These are phyloP conservation scores for Aspergillus brunneoviolaceus DNA, from an alignment of 2,329 filamentous ascomycete genomes.

Conservation along the genomic window DNA sequence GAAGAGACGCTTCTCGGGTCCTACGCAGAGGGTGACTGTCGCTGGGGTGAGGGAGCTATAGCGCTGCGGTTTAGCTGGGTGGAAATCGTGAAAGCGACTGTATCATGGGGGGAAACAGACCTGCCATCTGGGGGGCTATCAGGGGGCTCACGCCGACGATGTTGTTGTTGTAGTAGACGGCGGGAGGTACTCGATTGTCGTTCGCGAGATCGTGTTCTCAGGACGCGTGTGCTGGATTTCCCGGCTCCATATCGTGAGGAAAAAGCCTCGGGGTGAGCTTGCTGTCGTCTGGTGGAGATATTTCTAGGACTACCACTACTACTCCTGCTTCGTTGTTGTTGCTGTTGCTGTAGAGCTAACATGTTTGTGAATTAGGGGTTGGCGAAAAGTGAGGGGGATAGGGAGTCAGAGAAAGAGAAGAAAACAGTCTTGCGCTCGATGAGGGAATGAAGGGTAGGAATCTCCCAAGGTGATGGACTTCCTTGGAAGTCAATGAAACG, in stretches of 20 bases:
- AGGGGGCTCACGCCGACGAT: conserved; percentile 30
- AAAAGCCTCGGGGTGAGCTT: conserved; percentile 35
- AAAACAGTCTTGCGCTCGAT: neutral
- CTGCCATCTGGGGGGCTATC: conserved; percentile 35
- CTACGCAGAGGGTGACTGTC: conserved; percentile 78
- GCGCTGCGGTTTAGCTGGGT: neutral
- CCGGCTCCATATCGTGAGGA: conserved; percentile 43
- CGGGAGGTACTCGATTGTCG: conserved; percentile 27
- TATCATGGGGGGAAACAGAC: conserved; percentile 25
- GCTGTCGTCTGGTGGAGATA: conserved; percentile 25
- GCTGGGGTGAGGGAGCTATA: conserved; percentile 60
- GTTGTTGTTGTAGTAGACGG: conserved; percentile 8
- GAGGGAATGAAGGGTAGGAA: conserved; percentile 5
- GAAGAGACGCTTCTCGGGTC: conserved; percentile 81
- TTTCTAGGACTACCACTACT: conserved; percentile 11
- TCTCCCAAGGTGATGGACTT: conserved; percentile 8
- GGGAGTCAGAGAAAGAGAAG: neutral
- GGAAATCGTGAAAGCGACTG: neutral
- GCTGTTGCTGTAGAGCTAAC: neutral
- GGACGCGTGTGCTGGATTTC: conserved; percentile 37
- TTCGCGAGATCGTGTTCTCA: conserved; percentile 33
- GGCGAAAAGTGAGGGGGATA: neutral
- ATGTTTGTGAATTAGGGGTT: neutral
- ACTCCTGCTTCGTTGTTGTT: neutral
- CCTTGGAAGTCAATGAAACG: conserved; percentile 12